Conservation (phyloP, 257 asterid species). For the Phtheirospermum japonicum region DNA sequence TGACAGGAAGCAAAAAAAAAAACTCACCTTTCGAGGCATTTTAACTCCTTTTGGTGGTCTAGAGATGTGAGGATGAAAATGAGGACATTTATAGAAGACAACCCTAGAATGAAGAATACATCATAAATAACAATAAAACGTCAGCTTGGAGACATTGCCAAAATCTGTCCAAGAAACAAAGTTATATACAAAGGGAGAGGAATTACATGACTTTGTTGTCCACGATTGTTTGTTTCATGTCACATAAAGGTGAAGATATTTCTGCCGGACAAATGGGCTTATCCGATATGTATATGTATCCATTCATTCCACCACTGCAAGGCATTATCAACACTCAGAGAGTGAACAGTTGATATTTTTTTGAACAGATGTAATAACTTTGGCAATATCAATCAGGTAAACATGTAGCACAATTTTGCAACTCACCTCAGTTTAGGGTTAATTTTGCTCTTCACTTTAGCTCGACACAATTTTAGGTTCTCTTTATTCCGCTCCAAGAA, state of each 20-base stretch:
- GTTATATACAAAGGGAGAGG: neutral
- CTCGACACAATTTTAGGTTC: constrained; percentile 40
- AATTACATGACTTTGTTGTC: constrained; percentile 48
- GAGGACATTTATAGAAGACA: constrained; percentile 48
- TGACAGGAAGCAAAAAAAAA: neutral
- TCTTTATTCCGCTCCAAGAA: constrained; percentile 39
- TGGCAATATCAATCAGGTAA: too few relatives aligned
- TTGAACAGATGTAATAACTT: too few relatives aligned
- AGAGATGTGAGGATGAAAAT: constrained; percentile 52
- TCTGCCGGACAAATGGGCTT: constrained; percentile 45
- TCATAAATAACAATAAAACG: constrained; percentile 5
- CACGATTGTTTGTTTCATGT: constrained; percentile 35
- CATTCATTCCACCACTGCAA: constrained; percentile 65
- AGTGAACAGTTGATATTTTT: neutral
- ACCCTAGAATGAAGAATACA: constrained; percentile 35
- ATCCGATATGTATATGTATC: constrained; percentile 43
- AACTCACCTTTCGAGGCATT: constrained; percentile 46
- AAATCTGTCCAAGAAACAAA: constrained; percentile 1
- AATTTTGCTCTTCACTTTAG: constrained; percentile 46
- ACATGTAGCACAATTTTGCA: neutral
- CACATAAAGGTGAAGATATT: constrained; percentile 43
- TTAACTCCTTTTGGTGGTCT: constrained; percentile 45
- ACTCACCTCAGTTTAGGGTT: constrained; percentile 46
- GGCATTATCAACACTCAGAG: neutral
- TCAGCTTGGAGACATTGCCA: constrained; percentile 5